These are phyloP conservation scores for Xylaria sp. DNA, from an alignment of 2,329 filamentous ascomycete species.

Conservation along the genomic window DNA sequence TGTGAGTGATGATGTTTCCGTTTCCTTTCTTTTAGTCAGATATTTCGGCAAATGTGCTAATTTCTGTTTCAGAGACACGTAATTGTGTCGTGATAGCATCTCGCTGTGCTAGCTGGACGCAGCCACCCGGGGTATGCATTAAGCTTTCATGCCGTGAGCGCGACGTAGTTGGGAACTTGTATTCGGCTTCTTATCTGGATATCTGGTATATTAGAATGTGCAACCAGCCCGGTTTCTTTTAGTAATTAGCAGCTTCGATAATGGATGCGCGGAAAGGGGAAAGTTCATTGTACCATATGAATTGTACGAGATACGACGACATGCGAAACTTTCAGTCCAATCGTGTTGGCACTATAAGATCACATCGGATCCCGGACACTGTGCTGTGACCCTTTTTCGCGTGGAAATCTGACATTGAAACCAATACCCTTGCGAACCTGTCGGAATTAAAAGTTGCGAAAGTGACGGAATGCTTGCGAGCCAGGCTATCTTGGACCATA, in stretches of 20 bases:
- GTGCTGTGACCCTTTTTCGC: neutral
- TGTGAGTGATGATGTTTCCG: constrained; percentile 57
- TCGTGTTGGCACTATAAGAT: neutral
- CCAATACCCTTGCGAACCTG: too few relatives aligned
- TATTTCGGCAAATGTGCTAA: constrained; percentile 10
- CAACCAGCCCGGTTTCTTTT: neutral
- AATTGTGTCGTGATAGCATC: constrained; percentile 9
- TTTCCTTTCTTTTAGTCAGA: neutral
- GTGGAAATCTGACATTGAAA: too few relatives aligned
- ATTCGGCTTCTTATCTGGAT: neutral
- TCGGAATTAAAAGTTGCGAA: too few relatives aligned
- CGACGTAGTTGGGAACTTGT: neutral
- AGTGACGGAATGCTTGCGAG: too few relatives aligned
- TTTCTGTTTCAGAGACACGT: constrained; percentile 29
- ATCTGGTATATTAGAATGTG: neutral
- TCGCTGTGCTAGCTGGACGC: neutral
- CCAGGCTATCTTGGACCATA: too few relatives aligned
- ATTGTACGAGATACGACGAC: constrained; percentile 19
- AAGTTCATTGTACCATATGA: constrained; percentile 15
- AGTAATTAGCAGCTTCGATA: neutral
- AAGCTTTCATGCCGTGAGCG: neutral
- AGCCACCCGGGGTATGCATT: neutral
- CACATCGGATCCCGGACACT: neutral
- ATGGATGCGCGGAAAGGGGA: neutral
- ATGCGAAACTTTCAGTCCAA: neutral